Base-by-base conservation (phyloP, 2,329 filamentous ascomycete species). In the Coleophoma crateriformis region DNA sequence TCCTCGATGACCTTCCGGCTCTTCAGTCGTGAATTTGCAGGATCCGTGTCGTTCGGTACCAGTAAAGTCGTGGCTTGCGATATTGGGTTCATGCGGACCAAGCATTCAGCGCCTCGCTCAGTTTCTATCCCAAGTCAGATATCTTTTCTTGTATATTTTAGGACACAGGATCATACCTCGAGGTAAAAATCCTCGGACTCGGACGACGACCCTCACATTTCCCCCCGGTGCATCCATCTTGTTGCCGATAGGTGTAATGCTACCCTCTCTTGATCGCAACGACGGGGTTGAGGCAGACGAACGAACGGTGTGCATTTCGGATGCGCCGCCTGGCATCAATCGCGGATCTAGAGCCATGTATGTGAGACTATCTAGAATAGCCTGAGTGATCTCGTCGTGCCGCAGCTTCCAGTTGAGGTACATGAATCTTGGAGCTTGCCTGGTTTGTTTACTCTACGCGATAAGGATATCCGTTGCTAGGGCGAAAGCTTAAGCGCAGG, bases 61-160 rank as follows among this genome's bases (percentile, higher is more conserved):
- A 84, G 76, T 4, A 99, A 79, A 1, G 81, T 95, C 2, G 94
- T 99, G 66, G 81, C 80, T 70, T 99, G 90, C 2, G 86, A 90
- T 33, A 80, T 72, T 19, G 92, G 90, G 65, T 96, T 85, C 94
- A 99, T 99, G 54, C 83, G 78, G 57, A 99, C 87, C 40, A 99
- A 78, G 66, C 94, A 97, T 75, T 86, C 77, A 53, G 90, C 87
- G 49, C 84, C 79, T 63, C 87, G 83, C 48, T 95, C 82, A 61
- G 86, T 79, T 68, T 99, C 94, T 97, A 64, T 32, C 14, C 8
- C 27, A 27, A 27, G 5, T 27, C 27, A 27, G 27, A 27, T 27
- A 3, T 27, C 5, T 2, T 27, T 27, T 27, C 27, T 27, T 27
- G 27, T 27, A 7, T 27, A 27, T 3, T 10, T 10, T 4, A 7